Evolutionary conservation across 2,329 filamentous ascomycete genomes (phyloP).

Genomic region (Massarina eburnea): DNA sequence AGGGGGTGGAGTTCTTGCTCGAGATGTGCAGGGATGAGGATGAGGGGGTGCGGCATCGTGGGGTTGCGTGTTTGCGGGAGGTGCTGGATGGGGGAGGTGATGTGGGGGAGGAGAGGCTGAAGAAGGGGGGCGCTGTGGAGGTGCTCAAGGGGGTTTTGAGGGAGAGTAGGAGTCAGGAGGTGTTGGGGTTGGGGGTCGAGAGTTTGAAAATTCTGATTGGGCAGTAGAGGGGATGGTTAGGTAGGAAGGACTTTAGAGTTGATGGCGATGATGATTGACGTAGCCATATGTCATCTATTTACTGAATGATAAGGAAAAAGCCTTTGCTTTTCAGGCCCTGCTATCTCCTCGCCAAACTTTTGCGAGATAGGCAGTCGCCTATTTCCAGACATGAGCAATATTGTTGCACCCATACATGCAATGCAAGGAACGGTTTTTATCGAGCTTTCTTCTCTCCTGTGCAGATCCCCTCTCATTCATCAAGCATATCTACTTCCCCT

Average conservation of each 20-base stretch:
- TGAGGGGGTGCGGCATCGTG: constrained; percentile 68
- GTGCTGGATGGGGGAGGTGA: constrained; percentile 66
- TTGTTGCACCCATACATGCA: too few relatives aligned
- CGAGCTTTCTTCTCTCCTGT: too few relatives aligned
- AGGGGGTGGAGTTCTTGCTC: constrained; percentile 78
- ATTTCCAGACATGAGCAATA: too few relatives aligned
- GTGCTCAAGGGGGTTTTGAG: constrained; percentile 69
- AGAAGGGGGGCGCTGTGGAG: constrained; percentile 65
- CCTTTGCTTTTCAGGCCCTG: too few relatives aligned
- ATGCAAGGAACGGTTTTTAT: too few relatives aligned
- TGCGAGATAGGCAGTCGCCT: too few relatives aligned
- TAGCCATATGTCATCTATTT: too few relatives aligned
- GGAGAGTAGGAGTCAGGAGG: constrained; percentile 67
- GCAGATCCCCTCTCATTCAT: too few relatives aligned
- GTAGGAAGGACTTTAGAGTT: background rate
- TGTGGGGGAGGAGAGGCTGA: constrained; percentile 38
- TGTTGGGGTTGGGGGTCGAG: constrained; percentile 71
- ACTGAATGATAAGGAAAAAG: too few relatives aligned
- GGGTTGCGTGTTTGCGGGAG: constrained; percentile 74
- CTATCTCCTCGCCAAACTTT: too few relatives aligned
- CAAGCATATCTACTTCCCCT: too few relatives aligned
- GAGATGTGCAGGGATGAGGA: constrained; percentile 73
- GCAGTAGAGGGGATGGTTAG: constrained; percentile 6
- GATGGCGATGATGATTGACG: background rate
- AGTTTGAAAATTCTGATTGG: constrained; percentile 68